phyloP scores from a whole-genome alignment of 2,329 filamentous ascomycete species.

The Phialophora expanda region DNA sequence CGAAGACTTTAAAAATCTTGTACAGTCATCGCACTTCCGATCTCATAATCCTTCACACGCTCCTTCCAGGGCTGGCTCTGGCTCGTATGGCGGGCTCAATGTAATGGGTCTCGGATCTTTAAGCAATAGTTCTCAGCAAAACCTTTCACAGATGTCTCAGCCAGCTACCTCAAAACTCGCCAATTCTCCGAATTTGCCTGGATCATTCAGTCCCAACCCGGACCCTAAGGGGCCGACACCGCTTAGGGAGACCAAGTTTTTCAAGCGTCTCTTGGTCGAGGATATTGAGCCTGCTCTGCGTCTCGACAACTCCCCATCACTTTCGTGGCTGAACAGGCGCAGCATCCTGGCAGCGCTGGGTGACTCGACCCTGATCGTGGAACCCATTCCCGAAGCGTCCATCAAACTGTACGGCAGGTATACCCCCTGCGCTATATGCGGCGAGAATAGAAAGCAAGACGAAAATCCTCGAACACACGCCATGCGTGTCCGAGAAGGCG shows the following conservation, averaged over 20 bases:
- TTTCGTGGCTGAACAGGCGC: constrained; percentile 91
- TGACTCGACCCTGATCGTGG: constrained; percentile 84
- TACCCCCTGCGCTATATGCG: constrained; percentile 82
- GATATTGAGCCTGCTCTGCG: constrained; percentile 94
- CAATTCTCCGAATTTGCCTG: constrained; percentile 57
- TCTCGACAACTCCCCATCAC: constrained; percentile 83
- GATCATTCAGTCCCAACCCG: constrained; percentile 50
- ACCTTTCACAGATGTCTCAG: constrained; percentile 65
- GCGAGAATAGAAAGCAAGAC: constrained; percentile 75
- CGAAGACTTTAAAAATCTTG: constrained; percentile 82
- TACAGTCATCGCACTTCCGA: constrained; percentile 62
- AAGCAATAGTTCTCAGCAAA: constrained; percentile 46
- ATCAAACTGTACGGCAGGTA: constrained; percentile 49
- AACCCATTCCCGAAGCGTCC: constrained; percentile 72
- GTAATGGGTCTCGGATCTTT: constrained; percentile 58
- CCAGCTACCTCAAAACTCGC: constrained; percentile 66
- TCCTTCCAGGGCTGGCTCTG: constrained; percentile 72
- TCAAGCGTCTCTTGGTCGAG: constrained; percentile 84
- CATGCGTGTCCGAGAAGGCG: constrained; percentile 85
- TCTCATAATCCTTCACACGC: constrained; percentile 40
- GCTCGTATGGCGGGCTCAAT: constrained; percentile 69
- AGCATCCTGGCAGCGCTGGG: constrained; percentile 82
- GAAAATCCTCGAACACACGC: constrained; percentile 79
- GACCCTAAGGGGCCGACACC: constrained; percentile 50
- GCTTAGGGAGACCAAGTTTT: constrained; percentile 90